Evolutionary conservation across 2,329 filamentous ascomycete genomes (phyloP).

Genomic region (Metarhizium rileyi): DNA sequence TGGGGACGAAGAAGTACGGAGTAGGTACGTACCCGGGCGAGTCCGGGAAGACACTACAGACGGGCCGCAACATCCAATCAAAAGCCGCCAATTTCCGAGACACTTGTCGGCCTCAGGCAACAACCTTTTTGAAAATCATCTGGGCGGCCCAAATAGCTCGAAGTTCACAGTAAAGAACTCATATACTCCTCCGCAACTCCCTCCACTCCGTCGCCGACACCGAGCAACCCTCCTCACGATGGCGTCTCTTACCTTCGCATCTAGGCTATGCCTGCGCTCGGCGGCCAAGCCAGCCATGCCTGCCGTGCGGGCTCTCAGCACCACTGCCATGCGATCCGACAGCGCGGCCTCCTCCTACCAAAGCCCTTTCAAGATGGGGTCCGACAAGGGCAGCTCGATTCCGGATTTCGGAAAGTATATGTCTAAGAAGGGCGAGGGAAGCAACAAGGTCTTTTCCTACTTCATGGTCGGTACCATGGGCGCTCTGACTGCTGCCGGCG

Average conservation of each 20-base stretch:
- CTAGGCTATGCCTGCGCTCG: constrained; percentile 59
- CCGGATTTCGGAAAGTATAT: constrained; percentile 87
- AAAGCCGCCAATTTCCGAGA: constrained; percentile 35
- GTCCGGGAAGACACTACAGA: constrained; percentile 14
- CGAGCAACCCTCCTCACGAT: constrained; percentile 30
- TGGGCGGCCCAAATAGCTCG: background rate
- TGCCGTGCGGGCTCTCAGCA: constrained; percentile 46
- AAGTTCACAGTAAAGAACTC: constrained; percentile 31
- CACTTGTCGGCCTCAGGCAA: constrained; percentile 34
- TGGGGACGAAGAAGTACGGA: too few relatives aligned
- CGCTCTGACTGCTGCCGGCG: constrained; percentile 81
- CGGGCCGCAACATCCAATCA: constrained; percentile 32
- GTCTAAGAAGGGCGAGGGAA: constrained; percentile 54
- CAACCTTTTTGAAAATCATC: constrained; percentile 28
- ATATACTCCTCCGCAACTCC: constrained; percentile 19
- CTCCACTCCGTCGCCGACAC: constrained; percentile 8
- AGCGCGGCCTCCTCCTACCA: constrained; percentile 43
- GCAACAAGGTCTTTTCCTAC: constrained; percentile 88
- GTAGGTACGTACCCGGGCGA: constrained; percentile 18
- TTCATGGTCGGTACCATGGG: constrained; percentile 98
- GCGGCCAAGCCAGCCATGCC: constrained; percentile 31
- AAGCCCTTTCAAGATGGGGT: constrained; percentile 55
- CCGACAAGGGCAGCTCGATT: constrained; percentile 55
- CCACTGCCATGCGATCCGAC: constrained; percentile 38
- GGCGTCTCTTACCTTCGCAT: constrained; percentile 59